Base-by-base conservation (phyloP, 2,329 filamentous ascomycete species). In the Xylariaceae sp. region DNA sequence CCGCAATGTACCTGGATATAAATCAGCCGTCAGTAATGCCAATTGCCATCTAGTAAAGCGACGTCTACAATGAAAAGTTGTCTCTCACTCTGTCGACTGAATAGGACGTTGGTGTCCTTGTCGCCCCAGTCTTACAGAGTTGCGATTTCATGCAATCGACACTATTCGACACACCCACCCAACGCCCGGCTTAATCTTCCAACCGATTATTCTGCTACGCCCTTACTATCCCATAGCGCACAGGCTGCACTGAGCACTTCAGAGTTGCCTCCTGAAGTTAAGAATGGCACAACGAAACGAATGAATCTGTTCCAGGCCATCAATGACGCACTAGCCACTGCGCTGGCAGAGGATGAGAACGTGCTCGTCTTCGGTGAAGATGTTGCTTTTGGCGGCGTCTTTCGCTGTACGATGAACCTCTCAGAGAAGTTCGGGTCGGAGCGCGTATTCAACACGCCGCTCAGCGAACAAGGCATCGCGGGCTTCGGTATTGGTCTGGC, bases 331-430 rank as follows among this genome's bases (percentile, higher is more conserved):
- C 79, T 99, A 27, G 83, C 88, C 27, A 88, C 87, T 56, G 89
- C 92, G 29, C 79, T 99, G 31, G 83, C 87, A 12, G 83, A 86
- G 37, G 91, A 96, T 65, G 89, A 95, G 60, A 85, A 86, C 19
- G 90, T 96, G 27, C 76, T 97, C 54, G 80, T 99, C 7, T 99
- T 99, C 66, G 94, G 94, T 42, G 94, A 99, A 72, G 94, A 99
- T 68, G 91, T 99, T 6, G 89, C 94, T 11, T 99, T 99, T 61
- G 94, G 94, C 42, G 94, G 94, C 51, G 94, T 99, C 12, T 99
- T 99, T 68, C 83, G 94, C 54, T 96, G 91, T 73, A 92, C 89
- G 34, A 92, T 94, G 84, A 89, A 91, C 64, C 79, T 99, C 12
- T 85, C 90, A 34, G 88, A 91, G 59, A 89, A 89, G 53, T 95